These are phyloP conservation scores for Sugiyamaella qingdaonensis DNA, from an alignment of 805 yeast species.

Conservation along the genomic window DNA sequence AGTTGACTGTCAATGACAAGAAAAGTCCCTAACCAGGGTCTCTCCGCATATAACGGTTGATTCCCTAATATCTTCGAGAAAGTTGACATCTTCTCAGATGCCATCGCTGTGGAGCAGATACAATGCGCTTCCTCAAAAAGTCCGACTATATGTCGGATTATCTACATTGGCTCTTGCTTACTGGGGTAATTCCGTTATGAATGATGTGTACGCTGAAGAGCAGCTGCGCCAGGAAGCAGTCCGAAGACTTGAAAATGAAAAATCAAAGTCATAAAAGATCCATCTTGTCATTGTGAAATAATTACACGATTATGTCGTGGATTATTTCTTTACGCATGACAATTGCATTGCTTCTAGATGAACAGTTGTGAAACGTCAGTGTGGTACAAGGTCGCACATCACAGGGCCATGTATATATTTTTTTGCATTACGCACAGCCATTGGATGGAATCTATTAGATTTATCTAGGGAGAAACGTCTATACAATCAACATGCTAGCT, in stretches of 20 bases:
- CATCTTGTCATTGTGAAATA: background rate
- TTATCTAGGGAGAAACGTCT: too few relatives aligned
- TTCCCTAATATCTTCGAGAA: background rate
- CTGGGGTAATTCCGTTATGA: slow-evolving; percentile 19
- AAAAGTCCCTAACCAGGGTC: background rate
- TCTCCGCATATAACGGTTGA: background rate
- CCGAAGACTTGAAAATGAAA: slow-evolving; percentile 14
- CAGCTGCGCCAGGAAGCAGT: slow-evolving; percentile 22
- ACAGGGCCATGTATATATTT: too few relatives aligned
- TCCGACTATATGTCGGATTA: slow-evolving; percentile 21
- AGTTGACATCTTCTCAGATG: background rate
- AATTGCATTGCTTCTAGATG: too few relatives aligned
- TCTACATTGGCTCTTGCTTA: slow-evolving; percentile 24
- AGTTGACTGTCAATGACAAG: background rate
- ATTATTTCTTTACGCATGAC: too few relatives aligned
- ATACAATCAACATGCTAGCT: too few relatives aligned
- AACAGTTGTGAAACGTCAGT: too few relatives aligned
- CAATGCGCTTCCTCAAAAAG: slow-evolving; percentile 17
- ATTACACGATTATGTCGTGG: too few relatives aligned
- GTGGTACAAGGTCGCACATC: too few relatives aligned
- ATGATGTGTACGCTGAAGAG: slow-evolving; percentile 18
- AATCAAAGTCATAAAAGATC: background rate
- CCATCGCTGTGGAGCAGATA: slow-evolving; percentile 18
- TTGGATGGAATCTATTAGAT: too few relatives aligned
- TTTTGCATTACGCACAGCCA: too few relatives aligned